Evolutionary conservation across 257 asterid genomes (phyloP), one percentile per base, ranked within the genome.

Genomic region (Solanum sitiens): DNA sequence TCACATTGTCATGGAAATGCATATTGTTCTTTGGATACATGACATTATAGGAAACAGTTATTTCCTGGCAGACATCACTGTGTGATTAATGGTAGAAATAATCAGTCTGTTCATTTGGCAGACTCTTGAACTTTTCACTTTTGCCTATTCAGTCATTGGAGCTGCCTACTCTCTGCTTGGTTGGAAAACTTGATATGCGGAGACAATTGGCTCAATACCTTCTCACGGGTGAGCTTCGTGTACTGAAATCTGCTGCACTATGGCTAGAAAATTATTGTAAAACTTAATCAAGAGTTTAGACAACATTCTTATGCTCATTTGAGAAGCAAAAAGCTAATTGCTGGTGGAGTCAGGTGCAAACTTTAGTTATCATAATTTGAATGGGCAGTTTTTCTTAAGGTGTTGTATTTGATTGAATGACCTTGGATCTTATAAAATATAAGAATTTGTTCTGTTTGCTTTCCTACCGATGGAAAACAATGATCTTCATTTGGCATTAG

Each of bases 181-280:
- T 86, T 45, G 86, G 65, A 63, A 89, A 90, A 89, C 82, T 86
- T 89, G 90, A 87, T 87, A 27, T 65, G 68, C 95, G 98, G 91
- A 91, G 92, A 89, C 88, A 84, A 82, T 90, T 93, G 87, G 98
- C 98, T 88, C 83, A 67, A 47, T 94, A 94, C 86, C 96, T 97
- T 67, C 93, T 97, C 39, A 84, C 42, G 0, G 98, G 99, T 71
- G 98, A 95, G 92, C 92, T 89, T 44, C 92, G 93, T 73, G 94
- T 95, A 88, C 89, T 97, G 89, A 90, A 91, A 88, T 95, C 99
- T 63, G 98, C 98, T 89, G 91, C 92, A 45, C 89, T 85, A 39
- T 97, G 99, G 99, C 92, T 97, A 89, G 82, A 92, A 89, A 88
- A 83, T 72, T 94, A 93, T 86, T 95, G 96, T 79, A 86, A 89